phyloP scores from a whole-genome alignment of 257 asterid genomes.

The Solanum pennellii region DNA sequence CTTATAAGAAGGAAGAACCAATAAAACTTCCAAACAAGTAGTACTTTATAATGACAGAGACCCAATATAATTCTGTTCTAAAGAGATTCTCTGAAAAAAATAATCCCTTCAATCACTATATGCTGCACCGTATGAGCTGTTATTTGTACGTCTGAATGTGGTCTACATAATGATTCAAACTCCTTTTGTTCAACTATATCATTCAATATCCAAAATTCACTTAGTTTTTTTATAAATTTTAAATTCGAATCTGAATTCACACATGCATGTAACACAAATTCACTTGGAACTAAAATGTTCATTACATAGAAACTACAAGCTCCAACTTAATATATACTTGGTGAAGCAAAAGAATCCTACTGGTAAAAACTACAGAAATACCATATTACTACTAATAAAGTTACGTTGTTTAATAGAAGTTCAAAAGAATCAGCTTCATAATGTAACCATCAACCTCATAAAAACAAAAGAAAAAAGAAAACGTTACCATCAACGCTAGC shows the following conservation, averaged over 20 bases:
- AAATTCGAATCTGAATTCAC: no score
- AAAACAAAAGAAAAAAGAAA: background rate
- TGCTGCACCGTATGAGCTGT: background rate
- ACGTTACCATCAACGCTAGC: background rate
- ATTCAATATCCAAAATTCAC: background rate
- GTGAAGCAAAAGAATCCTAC: background rate
- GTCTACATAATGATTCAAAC: background rate
- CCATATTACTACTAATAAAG: no score
- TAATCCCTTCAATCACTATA: background rate
- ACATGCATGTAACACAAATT: no score
- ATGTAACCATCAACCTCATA: background rate
- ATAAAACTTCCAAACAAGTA: background rate
- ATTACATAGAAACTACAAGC: background rate
- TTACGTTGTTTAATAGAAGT: background rate
- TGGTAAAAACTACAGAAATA: no score
- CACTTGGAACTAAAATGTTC: background rate
- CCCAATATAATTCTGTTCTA: background rate
- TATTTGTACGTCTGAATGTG: background rate
- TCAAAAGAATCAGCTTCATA: background rate
- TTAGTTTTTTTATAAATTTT: no score
- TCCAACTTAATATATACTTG: background rate
- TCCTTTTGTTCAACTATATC: background rate
- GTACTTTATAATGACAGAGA: background rate
- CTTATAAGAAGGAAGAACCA: background rate
- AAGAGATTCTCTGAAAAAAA: background rate